These are phyloP conservation scores for Xanthoconium stramineum DNA, from an alignment of 768 basidiomycete genomes.

Conservation along the genomic window DNA sequence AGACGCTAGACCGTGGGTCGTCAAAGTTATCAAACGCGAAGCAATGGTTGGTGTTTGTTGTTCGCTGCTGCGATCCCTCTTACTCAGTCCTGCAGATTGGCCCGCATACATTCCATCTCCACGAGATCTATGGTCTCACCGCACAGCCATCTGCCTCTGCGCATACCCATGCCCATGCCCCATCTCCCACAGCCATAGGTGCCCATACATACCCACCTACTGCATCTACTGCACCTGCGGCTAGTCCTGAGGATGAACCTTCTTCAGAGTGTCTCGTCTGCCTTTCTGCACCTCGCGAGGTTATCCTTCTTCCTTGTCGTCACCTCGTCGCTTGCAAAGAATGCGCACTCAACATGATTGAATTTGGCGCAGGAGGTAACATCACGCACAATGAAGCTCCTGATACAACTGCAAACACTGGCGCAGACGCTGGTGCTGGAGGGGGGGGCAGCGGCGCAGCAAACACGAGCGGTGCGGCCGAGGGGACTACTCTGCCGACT, in stretches of 20 bases:
- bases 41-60: conserved; percentile 54
- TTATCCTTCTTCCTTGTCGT: conserved; percentile 88
- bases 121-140: conserved; percentile 91
- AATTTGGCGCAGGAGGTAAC: conserved; percentile 90
- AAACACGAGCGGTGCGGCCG: conserved; percentile 21
- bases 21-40: conserved; percentile 90
- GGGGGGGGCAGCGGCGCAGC: conserved; percentile 17
- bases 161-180: conserved; percentile 35
- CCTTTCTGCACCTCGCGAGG: conserved; percentile 82
- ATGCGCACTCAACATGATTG: conserved; percentile 95
- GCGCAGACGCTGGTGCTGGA: conserved; percentile 21
- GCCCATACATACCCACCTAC: conserved; percentile 49
- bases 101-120: conserved; percentile 89
- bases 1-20: conserved; percentile 80
- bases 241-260: conserved; percentile 59
- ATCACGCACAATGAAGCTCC: conserved; percentile 58
- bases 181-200: conserved; percentile 36
- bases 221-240: conserved; percentile 15
- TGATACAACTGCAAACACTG: conserved; percentile 28
- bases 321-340: conserved; percentile 96
- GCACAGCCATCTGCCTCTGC: conserved; percentile 44
- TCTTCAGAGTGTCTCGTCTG: conserved; percentile 91
- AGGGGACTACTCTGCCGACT: conserved; percentile 20
- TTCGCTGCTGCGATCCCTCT: not conserved
- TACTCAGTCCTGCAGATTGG: conserved; percentile 62